These are phyloP conservation scores for Didymella lethalis DNA, from an alignment of 2,329 filamentous ascomycete species.

Conservation along the genomic window DNA sequence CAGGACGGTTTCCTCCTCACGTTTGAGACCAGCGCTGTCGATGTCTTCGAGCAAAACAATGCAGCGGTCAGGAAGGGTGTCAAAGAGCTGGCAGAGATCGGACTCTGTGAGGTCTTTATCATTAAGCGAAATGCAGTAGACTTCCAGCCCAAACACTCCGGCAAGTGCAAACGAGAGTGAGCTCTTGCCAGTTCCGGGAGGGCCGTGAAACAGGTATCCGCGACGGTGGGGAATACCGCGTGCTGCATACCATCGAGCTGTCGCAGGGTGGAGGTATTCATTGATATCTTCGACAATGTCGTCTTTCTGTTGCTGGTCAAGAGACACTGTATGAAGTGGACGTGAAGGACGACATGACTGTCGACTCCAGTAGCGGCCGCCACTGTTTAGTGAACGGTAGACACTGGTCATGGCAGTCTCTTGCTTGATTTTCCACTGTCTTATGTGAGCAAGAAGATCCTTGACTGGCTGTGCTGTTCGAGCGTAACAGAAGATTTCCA, in stretches of 20 bases:
- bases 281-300: constrained; percentile 75
- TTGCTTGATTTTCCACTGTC: constrained; percentile 54
- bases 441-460: constrained; percentile 55
- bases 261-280: constrained; percentile 76
- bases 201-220: constrained; percentile 82
- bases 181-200: constrained; percentile 81
- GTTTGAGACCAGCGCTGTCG: constrained; percentile 55
- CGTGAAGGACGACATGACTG: constrained; percentile 66
- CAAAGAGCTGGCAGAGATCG: constrained; percentile 60
- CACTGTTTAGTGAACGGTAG: constrained; percentile 50
- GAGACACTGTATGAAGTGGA: constrained; percentile 77
- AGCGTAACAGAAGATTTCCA: constrained; percentile 59
- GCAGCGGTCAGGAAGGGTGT: constrained; percentile 53
- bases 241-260: constrained; percentile 79
- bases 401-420: constrained; percentile 56
- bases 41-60: constrained; percentile 59
- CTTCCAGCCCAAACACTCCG: constrained; percentile 57
- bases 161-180: constrained; percentile 52
- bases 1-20: constrained; percentile 30
- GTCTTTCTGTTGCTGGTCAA: constrained; percentile 72
- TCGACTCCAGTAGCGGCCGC: constrained; percentile 50
- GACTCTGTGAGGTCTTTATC: constrained; percentile 79
- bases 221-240: constrained; percentile 85
- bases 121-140: constrained; percentile 57
- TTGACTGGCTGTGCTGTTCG: constrained; percentile 59